Evolutionary conservation across 2,329 filamentous ascomycete genomes (phyloP), one percentile per base, ranked within the genome.

Genomic region (Colletotrichum filicis): DNA sequence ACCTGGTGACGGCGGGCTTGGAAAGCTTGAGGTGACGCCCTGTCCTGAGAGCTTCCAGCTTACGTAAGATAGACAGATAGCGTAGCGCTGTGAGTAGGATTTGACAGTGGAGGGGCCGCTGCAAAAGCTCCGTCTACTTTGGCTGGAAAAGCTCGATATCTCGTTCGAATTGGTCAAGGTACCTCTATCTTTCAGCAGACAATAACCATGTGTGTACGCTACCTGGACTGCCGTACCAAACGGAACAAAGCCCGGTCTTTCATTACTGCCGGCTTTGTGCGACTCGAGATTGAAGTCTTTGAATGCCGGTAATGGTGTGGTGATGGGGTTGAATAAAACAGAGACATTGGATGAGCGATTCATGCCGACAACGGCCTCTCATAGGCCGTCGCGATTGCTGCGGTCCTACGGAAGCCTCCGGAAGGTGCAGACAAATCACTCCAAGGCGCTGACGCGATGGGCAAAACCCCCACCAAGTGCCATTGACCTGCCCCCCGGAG

Each of bases 401-500:
- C 22, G 9, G n/a, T 19, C 1, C 30, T 26, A 42, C 26, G 53
- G 52, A 19, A 53, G 61, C 2, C 30, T 26, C 42, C 26, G 53
- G 58, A 24, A 53, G 57, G 58, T 35, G 57, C 57, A 62, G 14
- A 9, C 52, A 65, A 70, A 71, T 64, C 53, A 59, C 53, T 55
- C 46, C 57, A 55, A 56, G 32, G 32, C 32, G 46, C 68, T 68
- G 64, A 67, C 64, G 60, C 61, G 68, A 66, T 66, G 28, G 24
- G 32, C 58, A 61, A 74, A 52, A 52, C 37, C 58, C 68, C 62
- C 66, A 68, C 59, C 42, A 46, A 42, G 46, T 57, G 56, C 62
- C 35, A 52, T 16, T 62, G 65, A 72, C 65, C 65, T 57, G 55
- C 52, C 65, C 65, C 32, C 60, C 56, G 65, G 69, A 68, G 64